Percentiles rank a stretch among this genome's conserved stretches.
Evolutionary conservation across 2,329 filamentous ascomycete genomes (phyloP).

Genomic region (Gnomoniopsis smithogilvyi): DNA sequence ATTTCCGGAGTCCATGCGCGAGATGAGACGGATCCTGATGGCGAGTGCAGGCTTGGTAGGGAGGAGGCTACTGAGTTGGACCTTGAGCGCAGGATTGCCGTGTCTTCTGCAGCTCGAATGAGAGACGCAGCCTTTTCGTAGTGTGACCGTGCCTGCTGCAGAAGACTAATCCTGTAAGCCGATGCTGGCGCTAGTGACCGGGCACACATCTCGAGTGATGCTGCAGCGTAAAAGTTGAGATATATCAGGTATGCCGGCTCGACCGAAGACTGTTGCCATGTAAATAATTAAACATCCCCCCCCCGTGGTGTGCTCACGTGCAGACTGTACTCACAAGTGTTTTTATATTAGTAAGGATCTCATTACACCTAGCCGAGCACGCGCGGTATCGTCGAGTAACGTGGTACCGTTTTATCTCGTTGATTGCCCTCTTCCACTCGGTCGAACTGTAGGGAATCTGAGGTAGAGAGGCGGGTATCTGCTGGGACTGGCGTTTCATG

Average conservation of each 20-base stretch:
- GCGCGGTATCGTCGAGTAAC: constrained; percentile 47
- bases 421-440: constrained; percentile 51
- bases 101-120: constrained; percentile 44
- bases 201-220: constrained; percentile 56
- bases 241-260: constrained; percentile 56
- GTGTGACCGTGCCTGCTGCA: constrained; percentile 49
- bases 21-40: constrained; percentile 44
- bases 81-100: constrained; percentile 30
- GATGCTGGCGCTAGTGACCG: constrained; percentile 44
- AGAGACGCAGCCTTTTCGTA: constrained; percentile 48
- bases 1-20: constrained; percentile 39
- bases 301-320: background rate
- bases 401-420: constrained; percentile 53
- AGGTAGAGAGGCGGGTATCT: constrained; percentile 22
- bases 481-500: constrained; percentile 19
- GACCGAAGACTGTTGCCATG: constrained; percentile 29
- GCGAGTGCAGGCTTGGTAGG: constrained; percentile 41
- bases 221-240: constrained; percentile 60
- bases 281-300: background rate
- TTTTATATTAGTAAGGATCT: constrained; percentile 48
- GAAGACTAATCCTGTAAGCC: constrained; percentile 42
- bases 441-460: constrained; percentile 39
- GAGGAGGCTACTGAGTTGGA: constrained; percentile 31
- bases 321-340: constrained; percentile 35
- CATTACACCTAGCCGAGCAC: constrained; percentile 50